Base-by-base conservation (phyloP, 768 basidiomycete genomes). In the Boletus tylopilopsis region DNA sequence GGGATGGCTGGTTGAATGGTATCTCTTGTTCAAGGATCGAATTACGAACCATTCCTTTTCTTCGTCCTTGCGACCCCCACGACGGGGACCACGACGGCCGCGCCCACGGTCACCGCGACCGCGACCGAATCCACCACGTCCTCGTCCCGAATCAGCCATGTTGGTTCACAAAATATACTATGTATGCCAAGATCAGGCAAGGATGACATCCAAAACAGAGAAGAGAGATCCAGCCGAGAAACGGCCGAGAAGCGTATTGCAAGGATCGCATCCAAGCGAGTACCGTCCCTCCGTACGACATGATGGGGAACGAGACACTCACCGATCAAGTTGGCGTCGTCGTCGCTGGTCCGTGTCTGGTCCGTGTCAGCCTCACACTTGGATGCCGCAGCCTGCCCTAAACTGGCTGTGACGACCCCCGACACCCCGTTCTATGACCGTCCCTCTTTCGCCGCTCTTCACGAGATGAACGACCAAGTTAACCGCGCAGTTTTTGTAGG, bases 1-100 rank as follows among this genome's bases (percentile, higher is more conserved):
- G 61, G 4, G 21, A 53, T 41, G 41, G 39, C 32, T 33, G 16
- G n/a, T 53, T 51, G 44, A 56, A 50, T 43, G 37, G 45, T 30
- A 34, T 51, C 21, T 18, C 16, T n/a, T 18, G 37, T 2, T 33
- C 37, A 44, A 34, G 48, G 27, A 51, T 41, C n/a, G 27, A 18
- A 7, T 25, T 25, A 71, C 77, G 71, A 70, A 96, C 95, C 96
- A 98, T 72, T 98, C 96, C 80, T 98, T 97, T 76, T 98, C 96
- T 72, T 98, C 96, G 66, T 99, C 96, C 80, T 96, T 97, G 79
- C 93, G 92, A 51, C 90, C 91, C 50, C 95, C 96, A 61, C 95
- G 88, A 62, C 96, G 87, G 60, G 92, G 89, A 42, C 94, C 82
- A 55, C 85, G 74, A 63, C 86, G 78, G 35, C 84, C 82, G 42